These are phyloP conservation scores for Phallus indusiatus DNA, from an alignment of 768 basidiomycete genomes.

Conservation along the genomic window DNA sequence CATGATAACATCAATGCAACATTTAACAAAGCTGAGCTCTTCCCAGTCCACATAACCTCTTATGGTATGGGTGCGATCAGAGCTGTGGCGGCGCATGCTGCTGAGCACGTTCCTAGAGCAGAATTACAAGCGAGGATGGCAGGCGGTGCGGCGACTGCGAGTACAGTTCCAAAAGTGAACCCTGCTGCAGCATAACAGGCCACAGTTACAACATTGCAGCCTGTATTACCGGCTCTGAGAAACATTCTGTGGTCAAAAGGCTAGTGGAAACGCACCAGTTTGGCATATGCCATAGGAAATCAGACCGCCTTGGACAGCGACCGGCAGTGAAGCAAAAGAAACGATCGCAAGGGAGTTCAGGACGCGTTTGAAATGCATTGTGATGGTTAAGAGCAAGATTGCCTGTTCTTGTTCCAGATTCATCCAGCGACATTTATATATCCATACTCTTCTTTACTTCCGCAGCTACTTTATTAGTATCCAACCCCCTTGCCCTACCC, in stretches of 20 bases:
- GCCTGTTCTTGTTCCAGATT: no score
- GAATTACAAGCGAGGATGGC: constrained; percentile 33
- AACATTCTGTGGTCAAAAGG: no score
- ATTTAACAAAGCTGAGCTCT: no score
- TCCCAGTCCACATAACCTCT: not conserved
- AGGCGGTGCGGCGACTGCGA: constrained; percentile 27
- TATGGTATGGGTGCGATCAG: constrained; percentile 30
- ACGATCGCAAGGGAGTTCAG: not conserved
- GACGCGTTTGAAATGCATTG: no score
- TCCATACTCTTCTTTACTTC: no score
- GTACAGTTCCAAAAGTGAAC: constrained; percentile 32
- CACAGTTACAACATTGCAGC: constrained; percentile 29
- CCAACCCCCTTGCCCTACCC: no score
- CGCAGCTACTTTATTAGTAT: no score
- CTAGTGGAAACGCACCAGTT: constrained; percentile 21
- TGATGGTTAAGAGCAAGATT: no score
- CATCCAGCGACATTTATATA: no score
- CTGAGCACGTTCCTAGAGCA: constrained; percentile 33
- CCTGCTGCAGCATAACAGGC: constrained; percentile 37
- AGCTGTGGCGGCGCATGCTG: constrained; percentile 28
- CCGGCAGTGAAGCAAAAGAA: not conserved
- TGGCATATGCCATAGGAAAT: constrained; percentile 35
- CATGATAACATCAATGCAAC: no score
- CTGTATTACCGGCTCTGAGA: constrained; percentile 7
- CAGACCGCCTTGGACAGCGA: constrained; percentile 20